Evolutionary conservation across 805 yeast genomes (phyloP).

Genomic region (Wickerhamomyces sydowiorum): DNA sequence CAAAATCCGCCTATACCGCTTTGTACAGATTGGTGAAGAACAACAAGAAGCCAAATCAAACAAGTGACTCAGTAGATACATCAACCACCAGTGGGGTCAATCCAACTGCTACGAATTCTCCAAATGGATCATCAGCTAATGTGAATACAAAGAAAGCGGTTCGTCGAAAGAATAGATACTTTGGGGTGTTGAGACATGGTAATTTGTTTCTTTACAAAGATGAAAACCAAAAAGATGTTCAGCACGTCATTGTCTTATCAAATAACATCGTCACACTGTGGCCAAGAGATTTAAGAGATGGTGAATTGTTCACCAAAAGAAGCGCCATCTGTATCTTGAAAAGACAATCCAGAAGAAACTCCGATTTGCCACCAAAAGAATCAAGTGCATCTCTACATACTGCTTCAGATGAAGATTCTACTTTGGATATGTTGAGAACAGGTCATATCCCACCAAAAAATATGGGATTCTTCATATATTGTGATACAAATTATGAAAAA

Average conservation of each 20-base stretch:
- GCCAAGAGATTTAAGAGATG: conserved; percentile 77
- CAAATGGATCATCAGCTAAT: conserved; percentile 2
- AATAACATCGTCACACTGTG: conserved; percentile 71
- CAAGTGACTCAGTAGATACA: conserved; percentile 5
- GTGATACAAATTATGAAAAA: conserved; percentile 73
- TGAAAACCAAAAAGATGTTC: conserved; percentile 56
- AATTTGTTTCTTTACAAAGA: conserved; percentile 81
- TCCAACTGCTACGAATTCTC: no score
- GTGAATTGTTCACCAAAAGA: conserved; percentile 72
- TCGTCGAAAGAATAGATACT: conserved; percentile 54
- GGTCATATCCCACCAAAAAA: conserved; percentile 25
- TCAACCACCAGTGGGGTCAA: no score
- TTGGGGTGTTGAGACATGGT: conserved; percentile 77
- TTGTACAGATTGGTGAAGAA: conserved; percentile 50
- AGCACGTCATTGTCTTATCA: conserved; percentile 73
- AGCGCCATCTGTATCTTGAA: conserved; percentile 72
- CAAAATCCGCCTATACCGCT: conserved; percentile 53
- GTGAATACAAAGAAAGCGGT: conserved; percentile 27
- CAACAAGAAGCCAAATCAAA: conserved; percentile 13
- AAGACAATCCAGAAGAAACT: conserved; percentile 28
- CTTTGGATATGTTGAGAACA: conserved; percentile 17
- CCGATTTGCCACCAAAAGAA: conserved; percentile 28
- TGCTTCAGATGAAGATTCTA: conserved; percentile 9
- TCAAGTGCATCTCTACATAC: conserved; percentile 20
- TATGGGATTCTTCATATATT: conserved; percentile 54